Percentiles rank a stretch among this genome's conserved stretches.
Conservation (phyloP, 2,329 filamentous ascomycete species). For the Xylaria sp. region DNA sequence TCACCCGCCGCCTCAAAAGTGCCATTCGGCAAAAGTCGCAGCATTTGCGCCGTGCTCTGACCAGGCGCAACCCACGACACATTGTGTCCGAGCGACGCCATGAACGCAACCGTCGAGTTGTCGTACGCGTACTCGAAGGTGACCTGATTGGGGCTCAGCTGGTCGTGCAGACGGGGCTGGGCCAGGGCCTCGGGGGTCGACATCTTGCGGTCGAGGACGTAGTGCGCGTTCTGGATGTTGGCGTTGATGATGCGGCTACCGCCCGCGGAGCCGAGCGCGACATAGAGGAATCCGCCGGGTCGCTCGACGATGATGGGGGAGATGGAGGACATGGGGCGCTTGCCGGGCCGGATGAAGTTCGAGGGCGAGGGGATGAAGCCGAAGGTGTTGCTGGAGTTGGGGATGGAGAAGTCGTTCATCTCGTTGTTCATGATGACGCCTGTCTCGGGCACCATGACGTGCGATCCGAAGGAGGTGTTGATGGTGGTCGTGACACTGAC, state of each 20-base stretch:
- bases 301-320: slow-evolving; percentile 71
- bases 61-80: slow-evolving; percentile 64
- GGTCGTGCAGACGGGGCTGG: slow-evolving; percentile 72
- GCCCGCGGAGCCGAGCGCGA: slow-evolving; percentile 72
- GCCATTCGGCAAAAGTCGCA: slow-evolving; percentile 58
- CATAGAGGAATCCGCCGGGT: slow-evolving; percentile 61
- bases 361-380: slow-evolving; percentile 68
- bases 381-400: slow-evolving; percentile 64
- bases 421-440: slow-evolving; percentile 67
- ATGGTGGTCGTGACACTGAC: slow-evolving; percentile 76
- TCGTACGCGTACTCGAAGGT: slow-evolving; percentile 69
- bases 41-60: slow-evolving; percentile 65
- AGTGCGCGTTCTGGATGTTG: slow-evolving; percentile 70
- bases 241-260: slow-evolving; percentile 80
- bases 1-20: slow-evolving; percentile 77
- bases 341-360: slow-evolving; percentile 72
- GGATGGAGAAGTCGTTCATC: slow-evolving; percentile 72
- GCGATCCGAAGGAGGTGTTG: slow-evolving; percentile 74
- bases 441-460: slow-evolving; percentile 72
- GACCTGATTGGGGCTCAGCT: slow-evolving; percentile 65
- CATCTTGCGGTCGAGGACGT: slow-evolving; percentile 64
- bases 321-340: slow-evolving; percentile 74
- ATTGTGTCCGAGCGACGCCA: slow-evolving; percentile 66
- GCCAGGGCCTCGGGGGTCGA: slow-evolving; percentile 58
- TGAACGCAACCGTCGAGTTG: slow-evolving; percentile 60